Evolutionary conservation across 768 basidiomycete genomes (phyloP).

Genomic region (Mrakia blollopis): DNA sequence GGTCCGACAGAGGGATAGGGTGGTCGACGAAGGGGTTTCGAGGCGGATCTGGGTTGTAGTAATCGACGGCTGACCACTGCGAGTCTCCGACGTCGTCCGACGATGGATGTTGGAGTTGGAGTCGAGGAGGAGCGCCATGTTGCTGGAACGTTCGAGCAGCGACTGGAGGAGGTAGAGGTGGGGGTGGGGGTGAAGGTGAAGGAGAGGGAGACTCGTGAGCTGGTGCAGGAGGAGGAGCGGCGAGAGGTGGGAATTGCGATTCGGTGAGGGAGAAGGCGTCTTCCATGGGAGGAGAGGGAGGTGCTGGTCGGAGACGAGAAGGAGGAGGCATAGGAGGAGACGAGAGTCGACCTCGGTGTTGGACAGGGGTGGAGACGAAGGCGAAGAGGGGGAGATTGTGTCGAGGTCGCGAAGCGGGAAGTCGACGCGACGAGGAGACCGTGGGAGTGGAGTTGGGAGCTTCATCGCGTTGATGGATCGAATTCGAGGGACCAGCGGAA

Average conservation of each 20-base stretch:
- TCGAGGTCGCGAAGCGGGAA: background rate
- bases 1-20: background rate
- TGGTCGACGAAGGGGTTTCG: slow-evolving; percentile 7
- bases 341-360: no score
- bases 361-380: background rate
- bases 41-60: slow-evolving; percentile 5
- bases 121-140: background rate
- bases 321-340: background rate
- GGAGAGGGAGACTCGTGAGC: background rate
- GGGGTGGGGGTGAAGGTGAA: background rate
- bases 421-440: slow-evolving; percentile 3
- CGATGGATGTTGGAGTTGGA: background rate
- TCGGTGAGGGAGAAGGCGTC: background rate
- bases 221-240: background rate
- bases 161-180: background rate
- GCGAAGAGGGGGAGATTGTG: background rate
- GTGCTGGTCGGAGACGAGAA: background rate
- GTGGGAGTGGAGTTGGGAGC: background rate
- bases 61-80: background rate
- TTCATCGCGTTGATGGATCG: background rate
- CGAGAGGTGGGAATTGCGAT: background rate
- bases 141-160: no score
- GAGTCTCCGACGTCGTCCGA: background rate
- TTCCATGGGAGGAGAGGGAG: background rate
- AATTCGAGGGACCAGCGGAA: background rate